Conservation (phyloP, 331 rosid genomes). For the Quercus lobata region DNA sequence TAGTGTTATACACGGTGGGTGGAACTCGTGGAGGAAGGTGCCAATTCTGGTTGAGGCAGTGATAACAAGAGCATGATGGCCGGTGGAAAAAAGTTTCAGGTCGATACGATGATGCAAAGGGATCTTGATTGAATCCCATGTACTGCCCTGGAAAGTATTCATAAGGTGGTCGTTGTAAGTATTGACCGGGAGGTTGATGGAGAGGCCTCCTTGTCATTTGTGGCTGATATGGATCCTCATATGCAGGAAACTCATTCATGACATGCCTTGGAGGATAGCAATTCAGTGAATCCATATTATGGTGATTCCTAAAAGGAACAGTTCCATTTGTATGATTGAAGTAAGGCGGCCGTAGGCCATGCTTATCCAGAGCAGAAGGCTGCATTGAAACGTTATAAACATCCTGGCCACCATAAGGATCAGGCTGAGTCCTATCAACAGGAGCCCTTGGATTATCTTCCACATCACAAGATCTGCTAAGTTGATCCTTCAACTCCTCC, state of each 20-base stretch:
- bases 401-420: constrained; percentile 22
- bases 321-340: constrained; percentile 9
- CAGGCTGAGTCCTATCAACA: constrained; percentile 22
- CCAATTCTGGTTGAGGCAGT: constrained; percentile 28
- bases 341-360: constrained; percentile 13
- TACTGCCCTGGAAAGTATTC: constrained; percentile 19
- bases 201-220: constrained; percentile 23
- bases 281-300: constrained; percentile 19
- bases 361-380: constrained; percentile 23
- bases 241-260: constrained; percentile 22
- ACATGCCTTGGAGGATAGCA: constrained; percentile 25
- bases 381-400: constrained; percentile 19
- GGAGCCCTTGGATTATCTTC: constrained; percentile 29
- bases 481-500: constrained; percentile 42
- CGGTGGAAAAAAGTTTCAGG: constrained; percentile 22
- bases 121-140: constrained; percentile 15
- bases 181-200: constrained; percentile 16
- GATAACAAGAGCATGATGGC: constrained; percentile 30
- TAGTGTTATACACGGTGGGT: not conserved
- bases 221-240: constrained; percentile 25
- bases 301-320: constrained; percentile 17
- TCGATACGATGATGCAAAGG: constrained; percentile 2
- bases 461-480: constrained; percentile 23
- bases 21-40: constrained; percentile 19
- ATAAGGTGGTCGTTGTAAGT: constrained; percentile 10